These are phyloP conservation scores for Mucor plumbeus DNA, from an alignment of 371 early-diverging fungal genomes.

Conservation along the genomic window DNA sequence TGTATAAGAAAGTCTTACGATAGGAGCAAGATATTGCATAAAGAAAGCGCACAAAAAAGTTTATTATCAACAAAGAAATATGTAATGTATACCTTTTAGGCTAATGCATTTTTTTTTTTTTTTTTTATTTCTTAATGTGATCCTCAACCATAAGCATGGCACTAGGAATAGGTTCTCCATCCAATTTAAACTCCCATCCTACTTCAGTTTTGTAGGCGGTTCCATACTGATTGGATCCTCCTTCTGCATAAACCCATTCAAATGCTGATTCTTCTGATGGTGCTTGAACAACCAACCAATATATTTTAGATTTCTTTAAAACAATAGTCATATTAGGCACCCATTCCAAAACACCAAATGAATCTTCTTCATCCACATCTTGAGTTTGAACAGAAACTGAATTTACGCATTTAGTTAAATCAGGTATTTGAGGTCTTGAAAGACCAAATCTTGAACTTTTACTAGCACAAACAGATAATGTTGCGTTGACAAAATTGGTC, in stretches of 20 bases:
- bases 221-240: conserved; percentile 10
- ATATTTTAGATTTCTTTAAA: conserved; percentile 22
- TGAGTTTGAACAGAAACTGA: conserved; percentile 13
- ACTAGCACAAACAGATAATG: conserved; percentile 35
- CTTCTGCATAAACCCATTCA: conserved; percentile 24
- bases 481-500: conserved; percentile 19
- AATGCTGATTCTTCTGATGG: conserved; percentile 2
- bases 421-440: conserved; percentile 15
- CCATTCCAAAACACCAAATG: conserved; percentile 32
- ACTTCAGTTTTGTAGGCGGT: conserved; percentile 23
- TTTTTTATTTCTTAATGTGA: conserved; percentile 13
- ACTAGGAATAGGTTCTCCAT: conserved; percentile 28
- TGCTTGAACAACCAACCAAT: conserved; percentile 34
- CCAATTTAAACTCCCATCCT: conserved; percentile 26
- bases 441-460: conserved; percentile 7
- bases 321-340: conserved; percentile 22
- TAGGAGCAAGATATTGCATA: background rate
- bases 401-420: conserved; percentile 20
- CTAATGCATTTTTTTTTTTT: background rate
- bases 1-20: background rate
- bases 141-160: conserved; percentile 28
- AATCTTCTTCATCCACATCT: conserved; percentile 4
- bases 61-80: conserved; percentile 1
- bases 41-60: background rate
- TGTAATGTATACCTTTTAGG: background rate